phyloP scores from a whole-genome alignment of 2,329 filamentous ascomycete genomes.

The Pestalotiopsis fici region DNA sequence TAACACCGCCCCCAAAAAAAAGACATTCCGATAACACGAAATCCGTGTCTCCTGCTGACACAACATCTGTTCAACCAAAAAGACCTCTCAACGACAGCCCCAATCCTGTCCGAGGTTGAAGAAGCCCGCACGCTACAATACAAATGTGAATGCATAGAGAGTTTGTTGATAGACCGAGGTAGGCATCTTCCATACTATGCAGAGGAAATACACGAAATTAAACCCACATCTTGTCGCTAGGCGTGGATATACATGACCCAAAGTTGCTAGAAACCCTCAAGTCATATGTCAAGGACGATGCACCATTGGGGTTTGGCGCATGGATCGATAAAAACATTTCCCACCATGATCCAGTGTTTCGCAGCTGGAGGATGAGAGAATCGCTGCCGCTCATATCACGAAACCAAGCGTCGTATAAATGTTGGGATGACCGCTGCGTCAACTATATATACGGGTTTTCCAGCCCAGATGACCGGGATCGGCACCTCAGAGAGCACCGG shows the following conservation, averaged over 20 bases:
- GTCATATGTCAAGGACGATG: slow-evolving; percentile 35
- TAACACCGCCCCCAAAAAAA: slow-evolving; percentile 9
- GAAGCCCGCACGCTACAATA: slow-evolving; percentile 60
- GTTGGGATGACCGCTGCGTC: slow-evolving; percentile 54
- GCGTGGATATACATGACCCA: slow-evolving; percentile 42
- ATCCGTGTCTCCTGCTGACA: slow-evolving; percentile 15
- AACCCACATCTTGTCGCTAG: slow-evolving; percentile 25
- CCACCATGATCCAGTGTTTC: slow-evolving; percentile 48
- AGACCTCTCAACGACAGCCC: slow-evolving; percentile 41
- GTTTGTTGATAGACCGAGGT: slow-evolving; percentile 51
- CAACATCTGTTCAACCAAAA: slow-evolving; percentile 9
- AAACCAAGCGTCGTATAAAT: slow-evolving; percentile 49
- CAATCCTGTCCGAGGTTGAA: slow-evolving; percentile 52
- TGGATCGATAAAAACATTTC: slow-evolving; percentile 57
- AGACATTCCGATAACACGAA: slow-evolving; percentile 8
- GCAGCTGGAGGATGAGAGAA: slow-evolving; percentile 38
- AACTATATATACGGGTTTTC: slow-evolving; percentile 61
- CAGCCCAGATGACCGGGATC: slow-evolving; percentile 50
- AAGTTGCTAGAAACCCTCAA: slow-evolving; percentile 39
- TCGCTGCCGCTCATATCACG: slow-evolving; percentile 36
- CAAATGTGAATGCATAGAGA: slow-evolving; percentile 59
- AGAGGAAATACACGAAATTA: slow-evolving; percentile 1
- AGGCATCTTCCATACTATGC: slow-evolving; percentile 19
- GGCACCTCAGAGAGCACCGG: slow-evolving; percentile 50
- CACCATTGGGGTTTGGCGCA: slow-evolving; percentile 46